Base-by-base conservation (phyloP, 176 grass and related monocot genomes). In the Oryza australiensis region DNA sequence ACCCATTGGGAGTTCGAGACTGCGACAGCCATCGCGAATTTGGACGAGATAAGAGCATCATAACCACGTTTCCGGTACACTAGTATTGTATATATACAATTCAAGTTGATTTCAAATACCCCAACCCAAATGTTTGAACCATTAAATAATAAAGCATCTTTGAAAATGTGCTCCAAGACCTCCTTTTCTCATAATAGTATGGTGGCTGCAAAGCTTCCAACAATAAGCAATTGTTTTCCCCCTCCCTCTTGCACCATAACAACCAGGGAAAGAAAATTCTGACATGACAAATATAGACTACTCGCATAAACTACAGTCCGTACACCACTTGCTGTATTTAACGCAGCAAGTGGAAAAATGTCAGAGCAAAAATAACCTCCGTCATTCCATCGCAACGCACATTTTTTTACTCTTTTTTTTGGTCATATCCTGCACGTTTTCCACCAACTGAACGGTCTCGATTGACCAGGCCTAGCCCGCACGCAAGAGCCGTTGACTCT, bases 401-500 rank as follows among this genome's bases (percentile, higher is more conserved):
- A 60, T 60, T 71, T 18, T 18, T 53, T 40, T 46, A 34, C 1
- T 14, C 10, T 1, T 0, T 70, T 75, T 35, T 75, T 35, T 60
- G 18, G 48, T 51, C 5, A 18, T 51, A 51, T 51, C 15, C 48
- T 49, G 20, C 22, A 59, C 66, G 23, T 41, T 32, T 13, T 49
- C 38, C 67, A 59, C 33, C 49, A 42, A n/a, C 34, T 72, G 5
- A 34, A 23, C 26, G 68, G 42, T 45, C 4, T 20, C 40, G 4
- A 53, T 53, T 53, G 37, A 22, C 55, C 27, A 1, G 28, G 4
- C n/a, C 7, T 49, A 0, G 28, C n/a, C 26, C 72, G 32, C 82
- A 59, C 77, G 22, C 45, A n/a, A n/a, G 77, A 63, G 22, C 26
- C 72, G 29, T 85, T 80, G 87, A 76, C 87, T 2, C 75, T 55